Percentiles rank a stretch among this genome's conserved stretches.
Evolutionary conservation across 371 early-diverging fungal genomes (phyloP).

Genomic region (Lichtheimia ornata): DNA sequence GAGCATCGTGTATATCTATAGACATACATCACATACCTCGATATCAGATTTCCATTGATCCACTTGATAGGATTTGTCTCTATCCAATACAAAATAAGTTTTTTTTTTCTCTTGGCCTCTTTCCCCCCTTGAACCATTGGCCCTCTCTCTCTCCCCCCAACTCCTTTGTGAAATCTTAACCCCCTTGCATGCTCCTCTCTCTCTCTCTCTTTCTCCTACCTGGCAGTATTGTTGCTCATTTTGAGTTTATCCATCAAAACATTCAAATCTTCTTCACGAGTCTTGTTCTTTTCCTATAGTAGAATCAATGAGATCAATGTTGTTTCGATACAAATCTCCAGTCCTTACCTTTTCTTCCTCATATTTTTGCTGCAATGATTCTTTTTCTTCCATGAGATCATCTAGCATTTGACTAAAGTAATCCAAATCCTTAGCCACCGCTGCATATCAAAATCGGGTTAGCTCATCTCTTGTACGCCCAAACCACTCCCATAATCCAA

Average conservation of each 20-base stretch:
- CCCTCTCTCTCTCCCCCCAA: no score
- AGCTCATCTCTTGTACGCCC: background rate
- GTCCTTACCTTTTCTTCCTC: constrained; percentile 35
- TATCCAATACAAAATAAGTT: background rate
- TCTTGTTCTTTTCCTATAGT: constrained; percentile 15
- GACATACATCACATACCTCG: constrained; percentile 11
- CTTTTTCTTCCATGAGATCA: constrained; percentile 53
- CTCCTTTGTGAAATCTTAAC: no score
- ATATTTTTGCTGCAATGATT: constrained; percentile 29
- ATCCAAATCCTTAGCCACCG: constrained; percentile 48
- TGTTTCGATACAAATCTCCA: background rate
- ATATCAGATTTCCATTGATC: constrained; percentile 18
- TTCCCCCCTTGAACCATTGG: no score
- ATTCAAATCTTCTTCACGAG: constrained; percentile 31
- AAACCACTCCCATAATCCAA: background rate
- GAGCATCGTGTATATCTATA: background rate
- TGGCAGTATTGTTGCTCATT: constrained; percentile 23
- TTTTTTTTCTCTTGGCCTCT: background rate
- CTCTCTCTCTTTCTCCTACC: constrained; percentile 11
- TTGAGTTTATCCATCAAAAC: constrained; percentile 29
- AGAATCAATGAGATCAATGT: no score
- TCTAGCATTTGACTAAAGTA: constrained; percentile 50
- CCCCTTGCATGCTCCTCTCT: no score
- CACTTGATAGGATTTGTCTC: constrained; percentile 16
- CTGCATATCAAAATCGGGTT: constrained; percentile 17